Base-by-base conservation (phyloP, 148 eudicot genomes). In the Amaranthus cruentus region DNA sequence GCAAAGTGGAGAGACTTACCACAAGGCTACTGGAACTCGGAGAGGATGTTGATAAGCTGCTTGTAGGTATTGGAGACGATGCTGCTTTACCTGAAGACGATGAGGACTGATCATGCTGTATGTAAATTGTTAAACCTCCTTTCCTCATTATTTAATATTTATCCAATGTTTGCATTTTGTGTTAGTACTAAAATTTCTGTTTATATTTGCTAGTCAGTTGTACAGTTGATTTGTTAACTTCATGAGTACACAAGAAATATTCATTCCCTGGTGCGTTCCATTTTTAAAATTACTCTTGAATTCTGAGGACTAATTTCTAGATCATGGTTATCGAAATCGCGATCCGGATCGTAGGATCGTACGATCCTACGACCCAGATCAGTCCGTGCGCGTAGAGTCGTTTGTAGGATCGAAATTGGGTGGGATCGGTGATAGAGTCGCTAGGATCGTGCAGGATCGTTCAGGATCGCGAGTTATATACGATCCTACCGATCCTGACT, bases 1-100 rank as follows among this genome's bases (percentile, higher is more conserved):
- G 89, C 78, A 91, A 85, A 76, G 98, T 94, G 6, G 98, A 94
- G 79, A 86, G 76, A 81, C 91, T 94, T 55, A 89, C 84, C 43
- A 56, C 83, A 2, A 89, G 89, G 76, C 77, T 95, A 72, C 14
- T 80, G 71, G 97, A 90, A 77, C 76, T 95, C 70, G 97, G 97
- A 6, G 97, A 88, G 76, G 94, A 92, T 76, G 94, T 95, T 1
- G 97, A 95, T 38, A 78, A 80, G 65, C 77, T 95, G 71, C 94
- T 95, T 28, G 97, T 92, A 81, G 99, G 91, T 28, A 82, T 94
- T 11, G 98, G 96, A 21, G 97, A 94, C 60, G 98, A 94, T 14
- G 50, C 77, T 7, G 98, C 78, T 38, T 58, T 88, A 46, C 91
- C 89, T 3, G 91, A 84, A 54, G 90, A 83, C 53, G 89, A 71